Base-by-base conservation (phyloP, 2,329 filamentous ascomycete species). In the Monilinia aucupariae region DNA sequence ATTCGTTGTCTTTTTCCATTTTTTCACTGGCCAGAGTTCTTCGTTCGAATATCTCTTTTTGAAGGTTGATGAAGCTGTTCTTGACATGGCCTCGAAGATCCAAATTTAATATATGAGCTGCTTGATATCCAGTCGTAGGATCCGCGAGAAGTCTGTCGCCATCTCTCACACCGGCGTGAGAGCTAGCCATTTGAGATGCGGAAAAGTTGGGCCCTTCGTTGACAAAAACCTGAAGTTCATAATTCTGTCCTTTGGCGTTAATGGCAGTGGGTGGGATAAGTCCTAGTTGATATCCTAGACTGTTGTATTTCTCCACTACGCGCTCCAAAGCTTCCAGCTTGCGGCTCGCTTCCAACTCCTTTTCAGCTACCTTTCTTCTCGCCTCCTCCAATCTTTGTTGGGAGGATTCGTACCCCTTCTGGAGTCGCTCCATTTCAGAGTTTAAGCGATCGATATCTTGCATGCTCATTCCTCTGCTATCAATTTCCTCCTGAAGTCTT, bases 371-470 rank as follows among this genome's bases (percentile, higher is more conserved):
- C 68, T 85, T 88, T 68, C 85, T 88, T 78, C 96, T 96, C 10
- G 88, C 84, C 66, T 97, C 94, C 63, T 97, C 92, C 0, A 97
- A 80, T 59, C 91, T 84, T 61, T 84, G 81, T 7, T 85, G 82
- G 0, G 91, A 89, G 2, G 87, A 84, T 70, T 96, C 91, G 51
- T 96, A 88, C 49, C 88, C 90, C 71, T 89, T 92, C 68, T 96
- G 91, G n/a, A 99, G 82, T 53, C 94, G 87, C 72, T 99, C 94
- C 60, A 92, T 87, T 75, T 99, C 94, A 43, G 90, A 88, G 70
- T 92, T 96, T 93, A 99, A 97, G 75, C 94, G 91, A 81, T 99
- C 94, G 73, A 99, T 97, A 82, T 99, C 94, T 77, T 94, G 90
- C 77, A 97, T 96, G 71, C 92, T 96, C 74, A 99, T 92, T 2